Evolutionary conservation across 139 green algal species (phyloP).

Genomic region (Auxenochlorella pyrenoidosa): DNA sequence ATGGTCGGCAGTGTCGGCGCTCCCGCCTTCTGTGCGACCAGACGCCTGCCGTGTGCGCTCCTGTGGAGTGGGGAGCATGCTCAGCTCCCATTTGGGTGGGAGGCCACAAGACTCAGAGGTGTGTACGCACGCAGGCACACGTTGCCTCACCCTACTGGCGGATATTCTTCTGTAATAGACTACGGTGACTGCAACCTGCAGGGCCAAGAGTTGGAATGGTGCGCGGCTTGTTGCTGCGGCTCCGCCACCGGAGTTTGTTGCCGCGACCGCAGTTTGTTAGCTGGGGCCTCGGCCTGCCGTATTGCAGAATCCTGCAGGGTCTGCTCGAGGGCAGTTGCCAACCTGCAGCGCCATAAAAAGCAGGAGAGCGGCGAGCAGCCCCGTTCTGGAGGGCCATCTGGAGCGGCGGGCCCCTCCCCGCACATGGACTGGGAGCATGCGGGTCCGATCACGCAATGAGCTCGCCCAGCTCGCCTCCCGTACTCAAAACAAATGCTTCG

Average conservation of each 20-base stretch:
- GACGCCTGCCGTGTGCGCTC: not conserved
- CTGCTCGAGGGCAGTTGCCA: not conserved
- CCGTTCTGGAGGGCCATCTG: not conserved
- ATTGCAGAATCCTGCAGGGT: not conserved
- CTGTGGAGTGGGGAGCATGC: not conserved
- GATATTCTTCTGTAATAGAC: conserved; percentile 12
- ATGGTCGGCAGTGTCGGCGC: not conserved
- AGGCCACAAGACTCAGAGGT: no score
- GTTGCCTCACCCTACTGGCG: not conserved
- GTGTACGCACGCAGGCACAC: not conserved
- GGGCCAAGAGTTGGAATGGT: not conserved
- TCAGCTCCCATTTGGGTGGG: no score
- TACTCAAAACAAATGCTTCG: no score
- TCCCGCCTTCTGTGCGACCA: not conserved
- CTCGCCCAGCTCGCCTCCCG: no score
- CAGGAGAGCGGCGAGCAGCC: conserved; percentile 5
- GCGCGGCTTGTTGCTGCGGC: not conserved
- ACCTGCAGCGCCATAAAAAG: conserved; percentile 7
- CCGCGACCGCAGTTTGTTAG: not conserved
- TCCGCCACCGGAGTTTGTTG: not conserved
- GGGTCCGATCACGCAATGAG: no score
- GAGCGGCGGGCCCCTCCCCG: not conserved
- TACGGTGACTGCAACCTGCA: not conserved
- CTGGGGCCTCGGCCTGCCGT: not conserved
- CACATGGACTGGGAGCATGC: no score